Conservation (phyloP, 192 early-diverging fungal genomes). For the Coemansia sp. region DNA sequence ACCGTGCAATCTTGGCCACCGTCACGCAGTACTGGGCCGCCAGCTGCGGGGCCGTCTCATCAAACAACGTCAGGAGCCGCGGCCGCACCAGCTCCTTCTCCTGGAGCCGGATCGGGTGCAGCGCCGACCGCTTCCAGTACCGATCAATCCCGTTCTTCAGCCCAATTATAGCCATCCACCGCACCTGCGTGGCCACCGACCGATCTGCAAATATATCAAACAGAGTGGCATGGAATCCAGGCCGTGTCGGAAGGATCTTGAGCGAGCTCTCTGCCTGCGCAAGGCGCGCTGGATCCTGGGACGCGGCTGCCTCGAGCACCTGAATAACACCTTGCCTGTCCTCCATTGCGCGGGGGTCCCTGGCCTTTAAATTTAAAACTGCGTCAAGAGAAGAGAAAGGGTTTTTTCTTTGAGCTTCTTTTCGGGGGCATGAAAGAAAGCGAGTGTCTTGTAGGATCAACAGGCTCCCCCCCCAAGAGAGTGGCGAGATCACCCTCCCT, state of each 20-base stretch:
- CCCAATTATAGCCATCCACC: constrained; percentile 71
- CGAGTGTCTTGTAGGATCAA: too few relatives aligned
- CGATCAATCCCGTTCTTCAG: constrained; percentile 90
- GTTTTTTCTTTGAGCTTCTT: neutral
- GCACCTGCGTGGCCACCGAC: constrained; percentile 56
- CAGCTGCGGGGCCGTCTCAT: constrained; percentile 64
- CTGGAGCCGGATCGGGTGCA: constrained; percentile 49
- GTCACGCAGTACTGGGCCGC: constrained; percentile 71
- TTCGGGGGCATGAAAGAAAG: neutral
- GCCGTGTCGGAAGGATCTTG: constrained; percentile 46
- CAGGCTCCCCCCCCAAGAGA: too few relatives aligned
- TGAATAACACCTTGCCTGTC: constrained; percentile 25
- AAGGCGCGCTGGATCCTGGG: constrained; percentile 59
- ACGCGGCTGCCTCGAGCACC: constrained; percentile 59
- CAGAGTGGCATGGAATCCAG: constrained; percentile 64
- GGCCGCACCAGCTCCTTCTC: constrained; percentile 70
- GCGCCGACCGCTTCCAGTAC: constrained; percentile 73
- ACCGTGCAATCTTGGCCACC: constrained; percentile 73
- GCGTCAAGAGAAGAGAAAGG: neutral
- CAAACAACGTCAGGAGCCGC: constrained; percentile 59
- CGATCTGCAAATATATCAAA: constrained; percentile 69
- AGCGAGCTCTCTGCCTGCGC: constrained; percentile 61
- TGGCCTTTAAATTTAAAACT: neutral
- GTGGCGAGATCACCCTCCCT: too few relatives aligned
- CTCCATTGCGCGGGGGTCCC: constrained; percentile 1